phyloP scores from a whole-genome alignment of 345 rosid genomes.

The Geranium rotundifolium region DNA sequence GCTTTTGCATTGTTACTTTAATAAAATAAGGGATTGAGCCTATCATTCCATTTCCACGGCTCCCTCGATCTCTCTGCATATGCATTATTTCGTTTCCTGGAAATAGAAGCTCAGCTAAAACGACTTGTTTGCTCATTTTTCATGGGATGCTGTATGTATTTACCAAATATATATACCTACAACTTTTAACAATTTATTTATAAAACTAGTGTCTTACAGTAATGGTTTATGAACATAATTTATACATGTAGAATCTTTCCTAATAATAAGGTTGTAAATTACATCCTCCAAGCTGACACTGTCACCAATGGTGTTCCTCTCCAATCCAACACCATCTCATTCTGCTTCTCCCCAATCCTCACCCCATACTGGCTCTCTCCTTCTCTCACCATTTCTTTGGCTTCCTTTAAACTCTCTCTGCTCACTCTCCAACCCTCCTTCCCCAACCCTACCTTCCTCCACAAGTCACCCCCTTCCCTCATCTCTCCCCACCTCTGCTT shows the following conservation, averaged over 20 bases:
- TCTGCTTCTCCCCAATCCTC: slow-evolving; percentile 17
- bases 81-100: too few species aligned
- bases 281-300: slow-evolving; percentile 28
- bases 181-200: too few species aligned
- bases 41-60: too few species aligned
- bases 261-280: too few species aligned
- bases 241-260: not conserved
- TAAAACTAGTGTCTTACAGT: not conserved
- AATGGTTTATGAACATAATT: not conserved
- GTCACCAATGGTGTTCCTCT: slow-evolving; percentile 27
- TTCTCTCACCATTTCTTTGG: slow-evolving; percentile 6
- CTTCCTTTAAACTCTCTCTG: slow-evolving; percentile 6
- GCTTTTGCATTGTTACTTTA: too few species aligned
- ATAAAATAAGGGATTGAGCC: too few species aligned
- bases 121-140: too few species aligned
- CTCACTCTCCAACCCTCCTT: slow-evolving; percentile 3
- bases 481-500: slow-evolving; percentile 1
- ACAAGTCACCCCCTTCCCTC: not conserved
- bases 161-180: too few species aligned
- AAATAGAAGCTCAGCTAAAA: too few species aligned
- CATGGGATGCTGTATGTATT: too few species aligned
- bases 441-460: not conserved
- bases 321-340: slow-evolving; percentile 36
- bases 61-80: too few species aligned
- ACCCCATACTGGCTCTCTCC: slow-evolving; percentile 6